A percentile compares a stretch with the other conserved stretches of the same genome.
Evolutionary conservation across 768 basidiomycete genomes (phyloP).

Genomic region (Rhizopogon roseolus): DNA sequence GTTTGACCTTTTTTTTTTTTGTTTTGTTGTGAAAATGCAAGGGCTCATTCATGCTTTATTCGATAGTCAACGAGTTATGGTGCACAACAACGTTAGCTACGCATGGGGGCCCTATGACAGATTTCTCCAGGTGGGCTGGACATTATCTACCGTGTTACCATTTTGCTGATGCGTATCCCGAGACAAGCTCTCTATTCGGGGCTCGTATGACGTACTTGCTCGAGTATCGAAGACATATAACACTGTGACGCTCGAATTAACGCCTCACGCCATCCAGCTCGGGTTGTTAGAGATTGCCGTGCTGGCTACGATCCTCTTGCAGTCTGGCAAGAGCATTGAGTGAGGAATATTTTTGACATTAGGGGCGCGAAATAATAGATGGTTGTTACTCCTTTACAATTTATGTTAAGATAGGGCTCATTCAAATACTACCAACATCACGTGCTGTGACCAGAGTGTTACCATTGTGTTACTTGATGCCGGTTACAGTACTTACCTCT

Average conservation of each 20-base stretch:
- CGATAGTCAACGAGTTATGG: constrained; percentile 44
- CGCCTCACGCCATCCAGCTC: constrained; percentile 47
- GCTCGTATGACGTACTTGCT: constrained; percentile 38
- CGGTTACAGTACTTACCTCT: too few species aligned
- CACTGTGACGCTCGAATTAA: constrained; percentile 49
- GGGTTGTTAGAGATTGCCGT: constrained; percentile 49
- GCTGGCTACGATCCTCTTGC: constrained; percentile 49
- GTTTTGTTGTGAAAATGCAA: not conserved
- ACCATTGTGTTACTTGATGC: too few species aligned
- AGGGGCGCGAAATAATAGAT: not conserved
- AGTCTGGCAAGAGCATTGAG: constrained; percentile 61
- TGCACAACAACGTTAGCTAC: constrained; percentile 43
- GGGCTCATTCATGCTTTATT: not conserved
- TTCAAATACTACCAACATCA: too few species aligned
- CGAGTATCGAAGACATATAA: constrained; percentile 43
- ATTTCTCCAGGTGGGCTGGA: constrained; percentile 46
- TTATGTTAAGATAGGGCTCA: not conserved
- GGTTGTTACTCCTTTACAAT: not conserved
- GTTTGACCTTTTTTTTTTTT: too few species aligned
- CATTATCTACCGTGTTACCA: not conserved
- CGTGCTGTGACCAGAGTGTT: too few species aligned
- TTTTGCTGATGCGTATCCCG: too few species aligned
- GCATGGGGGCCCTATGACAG: constrained; percentile 52
- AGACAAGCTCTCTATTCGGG: constrained; percentile 46
- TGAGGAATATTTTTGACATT: constrained; percentile 16